phyloP scores from a whole-genome alignment of 164 flowering plant species.

The Vitis vinifera region ASM3070453v1 NC_081805.1:7308501-7309000 shows the following conservation, averaged over 20 bases:
- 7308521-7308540: neutral
- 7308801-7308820: no score
- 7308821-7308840: no score
- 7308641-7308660: neutral
- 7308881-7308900: no score
- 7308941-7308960: no score
- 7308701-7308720: neutral
- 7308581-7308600: neutral
- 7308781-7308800: no score
- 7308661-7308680: neutral
- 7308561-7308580: slow-evolving; percentile 1
- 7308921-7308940: no score
- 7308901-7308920: no score
- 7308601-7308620: neutral
- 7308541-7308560: neutral
- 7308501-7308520: no score
- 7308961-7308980: no score
- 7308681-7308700: neutral
- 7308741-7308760: neutral
- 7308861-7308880: no score
- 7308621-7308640: neutral
- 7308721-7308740: neutral
- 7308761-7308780: neutral
- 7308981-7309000: no score
- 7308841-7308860: no score